Base-by-base conservation (phyloP, 2,329 filamentous ascomycete genomes). In the Sporothrix globosa region DNA sequence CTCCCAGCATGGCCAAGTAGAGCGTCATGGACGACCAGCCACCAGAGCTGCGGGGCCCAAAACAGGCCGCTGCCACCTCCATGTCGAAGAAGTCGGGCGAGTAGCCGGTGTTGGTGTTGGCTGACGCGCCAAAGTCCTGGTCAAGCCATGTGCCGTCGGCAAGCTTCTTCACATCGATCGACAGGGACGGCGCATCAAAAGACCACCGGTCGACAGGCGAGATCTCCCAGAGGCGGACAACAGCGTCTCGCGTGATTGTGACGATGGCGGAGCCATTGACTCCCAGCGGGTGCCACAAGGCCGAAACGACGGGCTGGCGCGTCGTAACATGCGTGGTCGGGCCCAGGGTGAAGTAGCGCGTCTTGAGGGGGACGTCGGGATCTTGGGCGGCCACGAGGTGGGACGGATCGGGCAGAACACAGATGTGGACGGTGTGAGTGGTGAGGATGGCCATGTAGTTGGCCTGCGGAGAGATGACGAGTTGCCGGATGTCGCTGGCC, bases 1-100 rank as follows among this genome's bases (percentile, higher is more conserved):
- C 96, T 72, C 93, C 91, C 50, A 89, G 88, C 91, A 97, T 99
- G n/a, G 94, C 93, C 67, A 98, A 83, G 92, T 95, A 99, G 13
- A 99, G 84, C 0, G 96, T 98, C 92, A 97, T 97, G 11, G 94
- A 89, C 9, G 93, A 92, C 96, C 96, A 99, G 69, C 93, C 93
- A 17, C 93, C 95, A 7, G 87, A 87, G 48, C 83, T 84, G 73
- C 85, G 84, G 14, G 82, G 83, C 48, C 86, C 83, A 81, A 99
- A 99, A 78, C 90, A 92, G 67, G 94, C 93, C 1, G 94, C 90
- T 4, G 93, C 93, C 27, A 97, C 93, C 77, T 97, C 92, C 90
- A 99, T 97, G 78, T 98, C 94, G 71, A 96, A 90, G 1, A 88
- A 88, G 78, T 98, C 94, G 0, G 93, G 91, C 0, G 93, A 97